Base-by-base conservation (phyloP, 495 filamentous ascomycete genomes). In the Penicillium bialowiezense region DNA sequence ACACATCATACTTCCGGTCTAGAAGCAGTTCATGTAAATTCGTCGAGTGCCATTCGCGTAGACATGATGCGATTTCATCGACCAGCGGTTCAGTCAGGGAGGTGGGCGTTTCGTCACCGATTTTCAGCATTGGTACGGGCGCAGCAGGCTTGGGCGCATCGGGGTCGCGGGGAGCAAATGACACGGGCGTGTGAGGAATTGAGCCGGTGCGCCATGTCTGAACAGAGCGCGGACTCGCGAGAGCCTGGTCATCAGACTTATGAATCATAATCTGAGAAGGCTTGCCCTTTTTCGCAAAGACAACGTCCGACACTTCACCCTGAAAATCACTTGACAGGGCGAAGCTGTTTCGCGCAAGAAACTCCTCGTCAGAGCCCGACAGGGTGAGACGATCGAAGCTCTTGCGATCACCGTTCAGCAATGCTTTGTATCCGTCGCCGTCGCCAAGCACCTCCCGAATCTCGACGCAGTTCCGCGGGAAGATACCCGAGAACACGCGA, bases 11-110 rank as follows among this genome's bases (percentile, higher is more conserved):
- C 58, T 89, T 82, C 37, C 88, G 78, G 33, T 80, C 80, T 10
- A 99, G 79, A 2, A 97, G 74, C n/a, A 97, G 72, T 66, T 96
- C 91, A 67, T 97, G 95, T 35, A 98, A 78, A 60, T 96, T 95
- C 12, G 89, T 95, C 14, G 91, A 93, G 67, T 99, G 91, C 93
- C 93, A 99, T 75, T 99, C 93, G 20, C 92, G 82, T 24, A 99
- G 70, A 63, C 92, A 97, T 6, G 90, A 95, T 14, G 91, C 91
- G 62, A 97, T 97, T 63, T 99, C 93, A 65, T 97, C 95, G 9
- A 99, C 91, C 47, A 99, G 72, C 3, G 93, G 93, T 64, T 99
- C 93, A 19, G 88, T 81, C 10, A 81, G 77, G 3, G 90, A 96
- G 2, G 88, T 92, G 3, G 90, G 86, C 1, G 90, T 95, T 73